Evolutionary conservation across 345 rosid genomes (phyloP).

Genomic region (Lepidium sativum): DNA sequence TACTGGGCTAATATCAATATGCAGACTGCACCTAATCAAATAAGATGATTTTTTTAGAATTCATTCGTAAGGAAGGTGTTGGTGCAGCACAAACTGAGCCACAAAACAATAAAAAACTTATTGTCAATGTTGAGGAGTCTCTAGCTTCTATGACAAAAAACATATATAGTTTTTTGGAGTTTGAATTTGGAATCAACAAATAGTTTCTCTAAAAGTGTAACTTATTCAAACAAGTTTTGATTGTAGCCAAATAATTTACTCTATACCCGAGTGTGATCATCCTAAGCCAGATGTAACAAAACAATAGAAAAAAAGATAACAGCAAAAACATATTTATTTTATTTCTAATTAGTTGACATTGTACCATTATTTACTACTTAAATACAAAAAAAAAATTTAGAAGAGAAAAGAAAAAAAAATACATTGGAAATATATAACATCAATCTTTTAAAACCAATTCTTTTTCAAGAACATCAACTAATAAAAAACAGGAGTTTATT

Average conservation of each 20-base stretch:
- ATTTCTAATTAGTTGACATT: too few species aligned
- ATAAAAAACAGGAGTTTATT: too few species aligned
- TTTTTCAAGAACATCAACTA: too few species aligned
- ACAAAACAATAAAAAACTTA: conserved; percentile 46
- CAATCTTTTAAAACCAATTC: too few species aligned
- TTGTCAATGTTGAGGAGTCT: conserved; percentile 77
- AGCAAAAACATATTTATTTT: too few species aligned
- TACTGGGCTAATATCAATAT: conserved; percentile 8
- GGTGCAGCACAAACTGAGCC: conserved; percentile 25
- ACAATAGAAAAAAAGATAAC: not conserved
- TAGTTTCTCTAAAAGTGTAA: conserved; percentile 72
- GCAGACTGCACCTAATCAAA: conserved; percentile 55
- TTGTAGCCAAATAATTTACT: conserved; percentile 63
- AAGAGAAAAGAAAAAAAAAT: too few species aligned
- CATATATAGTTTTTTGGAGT: too few species aligned
- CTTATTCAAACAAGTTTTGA: conserved; percentile 49
- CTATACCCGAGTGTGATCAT: conserved; percentile 67
- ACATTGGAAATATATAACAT: too few species aligned
- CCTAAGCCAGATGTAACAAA: conserved; percentile 35
- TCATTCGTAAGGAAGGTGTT: conserved; percentile 44
- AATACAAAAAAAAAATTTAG: too few species aligned
- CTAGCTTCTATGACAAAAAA: too few species aligned
- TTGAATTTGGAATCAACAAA: too few species aligned
- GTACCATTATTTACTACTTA: too few species aligned
- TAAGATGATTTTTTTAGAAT: conserved; percentile 47